Evolutionary conservation across 2,329 filamentous ascomycete species (phyloP), one percentile per base, ranked within the genome.

Genomic region (Drechslerella dactyloides): DNA sequence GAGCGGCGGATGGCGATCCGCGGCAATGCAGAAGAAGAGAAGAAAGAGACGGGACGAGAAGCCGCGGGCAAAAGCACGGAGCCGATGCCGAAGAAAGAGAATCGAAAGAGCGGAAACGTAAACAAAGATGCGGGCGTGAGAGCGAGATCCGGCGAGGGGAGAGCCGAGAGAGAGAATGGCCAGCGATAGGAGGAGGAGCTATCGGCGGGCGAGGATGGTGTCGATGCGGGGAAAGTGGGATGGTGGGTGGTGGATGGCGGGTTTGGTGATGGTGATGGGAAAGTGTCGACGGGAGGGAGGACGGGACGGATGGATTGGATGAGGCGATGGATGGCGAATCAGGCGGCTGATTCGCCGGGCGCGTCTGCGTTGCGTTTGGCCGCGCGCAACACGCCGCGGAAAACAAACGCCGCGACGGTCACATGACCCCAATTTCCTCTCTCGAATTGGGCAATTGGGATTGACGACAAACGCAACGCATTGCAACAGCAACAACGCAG

Each of bases 331-430:
- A 30, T 53, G 37, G 37, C 42, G 30, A 40, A 46, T 13, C 30
- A 19, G 52, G 1, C n/a, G 21, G 11, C 2, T 53, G 15, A 33
- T 30, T 11, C 23, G 50, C 23, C 21, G 11, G n/a, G 15, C 35
- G 53, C 40, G 21, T 61, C 46, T 17, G n/a, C 50, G 57, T 46
- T 37, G 59, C 59, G 59, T 63, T 62, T 37, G 21, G 46, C 53
- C 33, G 21, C 55, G 15, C 19, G 27, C 50, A 30, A 13, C 23
- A 21, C 50, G 50, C 50, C 50, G 4, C 15, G 4, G 7, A 6
- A 10, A 24, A 35, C 37, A 60, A 60, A 51, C 56, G 2, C 7
- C 3, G 11, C 11, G 21, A 8, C 3, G 11, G 27, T 51, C 57
- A 61, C 33, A 23, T 60, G 44, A 24, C n/a, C n/a, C n/a, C n/a